These are phyloP conservation scores for Leptographium lundbergii DNA, from an alignment of 2,329 filamentous ascomycete genomes.

Conservation along the genomic window DNA sequence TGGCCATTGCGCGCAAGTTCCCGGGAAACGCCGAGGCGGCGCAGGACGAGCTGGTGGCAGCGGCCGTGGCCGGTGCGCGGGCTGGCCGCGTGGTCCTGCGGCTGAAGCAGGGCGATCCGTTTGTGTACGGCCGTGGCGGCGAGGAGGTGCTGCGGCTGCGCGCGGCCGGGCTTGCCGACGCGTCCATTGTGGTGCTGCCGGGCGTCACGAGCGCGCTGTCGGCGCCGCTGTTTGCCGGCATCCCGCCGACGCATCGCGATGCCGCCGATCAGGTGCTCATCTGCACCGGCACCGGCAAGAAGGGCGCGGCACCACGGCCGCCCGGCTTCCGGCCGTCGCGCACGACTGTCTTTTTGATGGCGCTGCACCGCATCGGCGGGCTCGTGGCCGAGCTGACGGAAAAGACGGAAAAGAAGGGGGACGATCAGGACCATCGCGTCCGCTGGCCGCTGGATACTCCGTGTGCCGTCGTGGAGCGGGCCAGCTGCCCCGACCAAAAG, in stretches of 20 bases:
- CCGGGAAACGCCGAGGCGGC: constrained; percentile 91
- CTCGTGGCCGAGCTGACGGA: constrained; percentile 59
- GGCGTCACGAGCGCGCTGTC: constrained; percentile 82
- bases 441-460: constrained; percentile 69
- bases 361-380: constrained; percentile 67
- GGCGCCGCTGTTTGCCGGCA: constrained; percentile 76
- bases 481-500: constrained; percentile 86
- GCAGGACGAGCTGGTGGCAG: constrained; percentile 74
- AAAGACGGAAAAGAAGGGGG: too few relatives aligned
- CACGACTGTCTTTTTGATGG: constrained; percentile 93
- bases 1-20: constrained; percentile 93
- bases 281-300: constrained; percentile 92
- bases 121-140: constrained; percentile 87
- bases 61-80: constrained; percentile 55
- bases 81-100: constrained; percentile 70
- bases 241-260: constrained; percentile 79
- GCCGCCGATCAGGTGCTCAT: constrained; percentile 87
- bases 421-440: constrained; percentile 15
- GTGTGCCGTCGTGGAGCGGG: constrained; percentile 85
- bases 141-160: constrained; percentile 86
- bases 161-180: constrained; percentile 51
- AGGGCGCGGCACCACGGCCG: constrained; percentile 70
- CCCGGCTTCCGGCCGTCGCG: constrained; percentile 64
- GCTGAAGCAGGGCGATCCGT: constrained; percentile 93
- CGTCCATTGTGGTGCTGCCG: constrained; percentile 56